Evolutionary conservation across 208 protist species (phyloP), one percentile per base, ranked within the genome.

Genomic region (Crithidia brevicula): DNA sequence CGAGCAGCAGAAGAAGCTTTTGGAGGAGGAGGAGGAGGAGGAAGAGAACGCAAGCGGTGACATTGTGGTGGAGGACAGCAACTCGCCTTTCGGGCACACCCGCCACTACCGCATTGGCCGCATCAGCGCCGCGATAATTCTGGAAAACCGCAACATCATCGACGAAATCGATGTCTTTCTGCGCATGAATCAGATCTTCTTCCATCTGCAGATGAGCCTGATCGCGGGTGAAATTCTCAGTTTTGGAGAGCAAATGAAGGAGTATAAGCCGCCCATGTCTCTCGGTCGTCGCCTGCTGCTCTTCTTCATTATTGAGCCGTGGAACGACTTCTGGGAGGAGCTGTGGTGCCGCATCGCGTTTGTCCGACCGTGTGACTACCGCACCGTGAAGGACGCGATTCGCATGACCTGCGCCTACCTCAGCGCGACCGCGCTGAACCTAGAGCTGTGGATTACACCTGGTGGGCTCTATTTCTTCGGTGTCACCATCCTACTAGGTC

Each of bases 341-440:
- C 51, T 84, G 50, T 80, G 71, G 56, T 73, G 72, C 49, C 74
- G 70, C 46, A 34, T 90, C 23, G 79, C 77, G 20, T 70, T 90
- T n/a, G 60, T 75, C 30, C 72, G 72, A 8, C 84, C 77, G 2
- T 38, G 52, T 51, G 78, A 86, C 72, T 68, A 79, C 20, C 76
- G 84, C 3, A 52, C 76, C 11, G 42, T 82, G 36, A 90, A 86
- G 74, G 81, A 90, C 67, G 80, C 77, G 10, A 77, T 90, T 46
- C 82, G 83, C 53, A 74, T 85, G 52, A 78, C 81, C 22, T 79
- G 56, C 36, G 84, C 73, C 36, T 86, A 82, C 66, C 76, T 80
- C 31, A 42, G 58, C 18, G 83, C 72, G 6, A 76, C 65, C 40
- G 70, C 68, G 18, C 36, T 81, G 51, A 81, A 81, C 69, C 80